Conservation (phyloP, 1,284 basidiomycete species). For the Tilletiaria anomala region DNA sequence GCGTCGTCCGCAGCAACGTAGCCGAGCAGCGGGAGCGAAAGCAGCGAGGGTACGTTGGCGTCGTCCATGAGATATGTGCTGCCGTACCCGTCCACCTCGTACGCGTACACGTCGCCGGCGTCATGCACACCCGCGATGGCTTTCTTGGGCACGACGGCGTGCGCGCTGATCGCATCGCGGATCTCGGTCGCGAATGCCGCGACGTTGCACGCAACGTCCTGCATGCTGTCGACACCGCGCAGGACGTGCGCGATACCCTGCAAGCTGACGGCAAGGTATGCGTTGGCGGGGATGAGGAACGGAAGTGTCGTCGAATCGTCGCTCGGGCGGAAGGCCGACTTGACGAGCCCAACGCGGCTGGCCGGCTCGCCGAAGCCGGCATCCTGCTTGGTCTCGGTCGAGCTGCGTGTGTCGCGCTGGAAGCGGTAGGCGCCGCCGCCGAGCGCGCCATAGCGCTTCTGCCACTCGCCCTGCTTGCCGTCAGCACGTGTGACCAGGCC, state of each 20-base stretch:
- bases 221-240: constrained; percentile 1
- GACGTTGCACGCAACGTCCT: constrained; percentile 8
- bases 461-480: constrained; percentile 8
- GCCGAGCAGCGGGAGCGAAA: constrained; percentile 25
- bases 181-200: constrained; percentile 11
- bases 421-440: constrained; percentile 22
- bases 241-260: constrained; percentile 13
- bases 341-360: constrained; percentile 14
- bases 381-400: constrained; percentile 19
- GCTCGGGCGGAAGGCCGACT: constrained; percentile 17
- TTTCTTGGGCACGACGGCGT: constrained; percentile 8
- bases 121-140: constrained; percentile 2
- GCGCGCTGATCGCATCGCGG: constrained; percentile 6
- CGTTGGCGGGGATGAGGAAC: constrained; percentile 19
- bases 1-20: constrained; percentile 9
- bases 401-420: constrained; percentile 10
- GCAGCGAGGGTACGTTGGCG: constrained; percentile 24
- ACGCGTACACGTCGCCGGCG: constrained; percentile 17
- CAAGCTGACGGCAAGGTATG: constrained; percentile 5
- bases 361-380: constrained; percentile 23
- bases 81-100: constrained; percentile 30
- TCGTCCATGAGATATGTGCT: constrained; percentile 23
- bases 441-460: constrained; percentile 8
- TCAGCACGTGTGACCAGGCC: no score
- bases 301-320: constrained; percentile 27